Base-by-base conservation (phyloP, 2,329 filamentous ascomycete species). In the Dothideomycetes sp. region DNA sequence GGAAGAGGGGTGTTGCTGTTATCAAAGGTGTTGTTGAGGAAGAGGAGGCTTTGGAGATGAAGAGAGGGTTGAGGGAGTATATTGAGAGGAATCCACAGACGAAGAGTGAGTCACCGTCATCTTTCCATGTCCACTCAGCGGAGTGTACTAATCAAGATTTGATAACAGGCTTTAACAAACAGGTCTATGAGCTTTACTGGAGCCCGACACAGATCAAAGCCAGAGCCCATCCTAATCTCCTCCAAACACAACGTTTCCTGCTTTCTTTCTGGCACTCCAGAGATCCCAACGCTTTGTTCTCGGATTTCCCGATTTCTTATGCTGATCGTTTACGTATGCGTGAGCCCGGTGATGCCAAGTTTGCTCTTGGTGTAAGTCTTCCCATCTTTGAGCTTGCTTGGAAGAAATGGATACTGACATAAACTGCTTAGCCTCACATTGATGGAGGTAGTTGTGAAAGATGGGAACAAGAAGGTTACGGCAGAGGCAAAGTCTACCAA, bases 401-500 rank as follows among this genome's bases (percentile, higher is more conserved):
- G 23, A 6, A 15, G 6, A 30, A 7, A 5, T 30, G n/a, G 27
- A 8, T 13, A 8, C 27, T 30, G 27, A 30, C 27, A 10, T 13
- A n/a, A n/a, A 7, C 12, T 25, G 6, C n/a, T n/a, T 13, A 35
- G 27, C 79, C 80, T n/a, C 68, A 71, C 40, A 62, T 71, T 7
- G 68, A 71, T 43, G 67, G 67, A n/a, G 68, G 68, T 4, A 64
- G 61, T 23, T 65, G 67, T 13, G 68, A 71, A 51, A 63, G 68
- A 11, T 71, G 68, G 68, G 65, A 69, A 50, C 70, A 73, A 22
- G 69, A 76, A 45, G 80, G 80, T 4, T 84, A 84, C 55, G 62
- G 68, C 20, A 53, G 62, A 59, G 61, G 79, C 10, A 65, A 69
- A 2, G 82, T 88, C 3, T 95, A 94, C 59, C 73, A 82, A 45